Base-by-base conservation (phyloP, 2,329 filamentous ascomycete species). In the Monosporascus sp. region DNA sequence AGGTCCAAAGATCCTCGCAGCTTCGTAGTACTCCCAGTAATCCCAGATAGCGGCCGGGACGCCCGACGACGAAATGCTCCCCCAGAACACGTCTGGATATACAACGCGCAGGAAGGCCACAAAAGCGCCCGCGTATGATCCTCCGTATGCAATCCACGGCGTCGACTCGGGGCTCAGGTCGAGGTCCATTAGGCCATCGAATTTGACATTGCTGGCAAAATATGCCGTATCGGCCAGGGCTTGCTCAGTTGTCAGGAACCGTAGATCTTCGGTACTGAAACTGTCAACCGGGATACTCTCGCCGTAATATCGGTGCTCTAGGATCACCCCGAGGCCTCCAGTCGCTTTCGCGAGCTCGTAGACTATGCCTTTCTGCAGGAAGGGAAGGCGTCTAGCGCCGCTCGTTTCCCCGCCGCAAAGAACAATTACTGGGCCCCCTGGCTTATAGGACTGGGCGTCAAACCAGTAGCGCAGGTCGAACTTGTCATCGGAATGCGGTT, bases 291-390 rank as follows among this genome's bases (percentile, higher is more conserved):
- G 89, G 51, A 86, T 85, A 66, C 88, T 92, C 14, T 77, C 78
- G 52, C 90, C 90, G 65, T 96, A 96, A 75, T 95, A 96, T 31
- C 90, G 83, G 65, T 96, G 90, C 72, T 96, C 90, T 3, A 96
- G 78, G 47, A 96, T 81, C 2, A 96, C 87, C 3, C 86, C 89
- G 25, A 96, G 72, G 1, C 90, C 90, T 53, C 84, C 74, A 0
- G 87, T 89, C 1, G 86, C 87, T 60, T 86, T 74, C 3, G 86
- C 80, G 18, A 96, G 76, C 58, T 89, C 79, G 37, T 84, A 77
- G 0, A 90, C 76, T 50, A 96, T 87, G 50, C 90, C 90, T 67
- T 94, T 89, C 60, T 91, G 83, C 9, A 96, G 72, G 64, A 81
- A 93, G 0, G 80, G 79, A 18, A 95, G 72, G 15, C 89, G 79